Evolutionary conservation across 164 flowering plant species (phyloP), one percentile per base, ranked within the genome.

Genomic region (Macadamia tetraphylla): DNA sequence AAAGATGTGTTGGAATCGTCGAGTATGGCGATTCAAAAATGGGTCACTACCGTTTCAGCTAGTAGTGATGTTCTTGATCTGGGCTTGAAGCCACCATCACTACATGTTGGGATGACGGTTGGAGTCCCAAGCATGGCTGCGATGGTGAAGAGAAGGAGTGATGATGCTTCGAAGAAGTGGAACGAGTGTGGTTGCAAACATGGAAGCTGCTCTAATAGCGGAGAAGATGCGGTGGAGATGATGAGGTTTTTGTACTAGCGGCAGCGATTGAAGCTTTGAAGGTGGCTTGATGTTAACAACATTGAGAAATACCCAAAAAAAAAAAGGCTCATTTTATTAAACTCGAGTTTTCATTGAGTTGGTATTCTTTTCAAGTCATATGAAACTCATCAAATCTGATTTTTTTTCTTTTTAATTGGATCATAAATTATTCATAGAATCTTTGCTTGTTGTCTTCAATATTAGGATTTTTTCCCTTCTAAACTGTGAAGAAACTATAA

Each of bases 21-120:
- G 6, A 73, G 77, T 18, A 70, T 81, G 80, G 79, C 82, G 18
- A 75, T 84, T 6, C 81, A 79, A 73, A 77, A 72, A 58, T 88
- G 93, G 88, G 82, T 71, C 3, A 13, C 67, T 18, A 48, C 71
- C 29, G 7, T 23, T 8, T 15, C 67, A 1, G 17, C 3, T 4
- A 53, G 18, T n/a, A 11, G 57, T 14, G 11, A 18, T 6, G 1
- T 29, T 46, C 29, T 55, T 43, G 55, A 48, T 23, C 23, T 23
- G 3, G 75, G 67, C 43, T 44, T 60, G 7, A 77, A 74, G 23
- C 77, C 75, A 53, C 75, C 75, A 13, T 66, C 75, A 14, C 42
- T 74, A 46, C 69, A 66, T 30, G 35, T 77, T 17, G 73, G 62
- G 18, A 64, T 77, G 77, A 66, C 63, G 35, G 64, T 74, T 49